Percentiles rank a stretch among this genome's conserved stretches.
phyloP scores from a whole-genome alignment of 2,329 filamentous ascomycete genomes.

The Alternaria arborescens region DNA sequence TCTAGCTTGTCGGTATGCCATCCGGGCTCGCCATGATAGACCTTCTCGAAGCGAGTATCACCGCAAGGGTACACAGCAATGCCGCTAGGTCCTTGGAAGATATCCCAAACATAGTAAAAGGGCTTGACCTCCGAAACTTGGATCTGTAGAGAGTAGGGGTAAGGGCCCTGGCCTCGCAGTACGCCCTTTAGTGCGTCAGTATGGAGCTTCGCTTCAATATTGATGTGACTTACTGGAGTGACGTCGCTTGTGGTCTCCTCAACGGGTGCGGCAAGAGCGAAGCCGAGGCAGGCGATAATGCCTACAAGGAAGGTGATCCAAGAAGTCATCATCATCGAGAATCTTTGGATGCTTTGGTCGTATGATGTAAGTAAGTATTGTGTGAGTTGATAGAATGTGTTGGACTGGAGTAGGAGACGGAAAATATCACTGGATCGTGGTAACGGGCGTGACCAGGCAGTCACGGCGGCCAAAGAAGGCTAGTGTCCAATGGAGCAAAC shows the following conservation, averaged over 20 bases:
- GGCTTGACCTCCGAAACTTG: not conserved
- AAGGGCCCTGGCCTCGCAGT: not conserved
- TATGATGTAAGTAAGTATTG: not conserved
- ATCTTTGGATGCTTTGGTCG: too few species aligned
- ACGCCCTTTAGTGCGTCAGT: not conserved
- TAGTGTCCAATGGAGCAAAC: not conserved
- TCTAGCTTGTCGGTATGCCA: constrained; percentile 2
- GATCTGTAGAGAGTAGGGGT: constrained; percentile 8
- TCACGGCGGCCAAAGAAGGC: not conserved
- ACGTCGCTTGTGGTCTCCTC: not conserved
- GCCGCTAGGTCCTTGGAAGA: constrained; percentile 9
- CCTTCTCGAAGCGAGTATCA: constrained; percentile 2
- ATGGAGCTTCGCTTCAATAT: not conserved
- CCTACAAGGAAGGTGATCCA: not conserved
- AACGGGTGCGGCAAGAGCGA: constrained; percentile 1
- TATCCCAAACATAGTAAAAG: constrained; percentile 1
- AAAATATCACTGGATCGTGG: not conserved
- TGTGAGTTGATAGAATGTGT: not conserved
- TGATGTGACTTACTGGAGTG: not conserved
- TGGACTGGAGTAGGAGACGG: not conserved
- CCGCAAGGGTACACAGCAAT: constrained; percentile 5
- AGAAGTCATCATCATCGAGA: not conserved
- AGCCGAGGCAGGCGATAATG: not conserved
- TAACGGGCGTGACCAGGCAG: not conserved
- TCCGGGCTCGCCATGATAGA: constrained; percentile 3